Conservation (phyloP, 2,329 filamentous ascomycete species). For the Acephala macrosclerotiorum region DNA sequence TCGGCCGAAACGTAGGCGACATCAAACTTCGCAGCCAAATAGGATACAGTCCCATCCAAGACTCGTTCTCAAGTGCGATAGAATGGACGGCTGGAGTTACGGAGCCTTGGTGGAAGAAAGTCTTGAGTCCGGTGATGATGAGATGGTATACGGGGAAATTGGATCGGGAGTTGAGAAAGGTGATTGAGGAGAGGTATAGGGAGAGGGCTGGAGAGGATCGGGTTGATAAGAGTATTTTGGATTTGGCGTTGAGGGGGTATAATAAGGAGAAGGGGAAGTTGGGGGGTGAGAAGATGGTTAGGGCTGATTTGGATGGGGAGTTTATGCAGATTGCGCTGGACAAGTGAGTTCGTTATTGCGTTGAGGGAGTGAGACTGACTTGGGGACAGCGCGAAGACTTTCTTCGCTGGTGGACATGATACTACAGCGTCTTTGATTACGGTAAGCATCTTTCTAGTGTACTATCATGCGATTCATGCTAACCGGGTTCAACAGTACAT, state of each 20-base stretch:
- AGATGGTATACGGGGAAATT: slow-evolving; percentile 25
- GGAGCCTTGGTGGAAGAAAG: slow-evolving; percentile 24
- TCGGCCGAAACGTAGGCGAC: slow-evolving; percentile 27
- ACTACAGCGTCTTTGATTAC: slow-evolving; percentile 30
- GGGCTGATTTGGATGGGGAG: slow-evolving; percentile 21
- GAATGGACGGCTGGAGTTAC: slow-evolving; percentile 22
- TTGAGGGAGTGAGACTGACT: background rate
- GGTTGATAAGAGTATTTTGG: slow-evolving; percentile 29
- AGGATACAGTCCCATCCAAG: slow-evolving; percentile 20
- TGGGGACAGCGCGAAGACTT: slow-evolving; percentile 25
- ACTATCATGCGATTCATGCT: no score
- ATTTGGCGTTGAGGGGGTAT: slow-evolving; percentile 32
- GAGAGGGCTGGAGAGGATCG: slow-evolving; percentile 18
- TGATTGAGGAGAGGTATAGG: slow-evolving; percentile 29
- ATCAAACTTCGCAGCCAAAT: slow-evolving; percentile 28
- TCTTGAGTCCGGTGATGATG: slow-evolving; percentile 26
- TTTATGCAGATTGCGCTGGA: slow-evolving; percentile 32
- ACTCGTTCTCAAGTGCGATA: slow-evolving; percentile 20
- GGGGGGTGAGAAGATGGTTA: slow-evolving; percentile 6
- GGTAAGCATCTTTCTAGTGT: slow-evolving; percentile 15
- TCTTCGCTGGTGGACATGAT: slow-evolving; percentile 31
- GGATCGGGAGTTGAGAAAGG: slow-evolving; percentile 21
- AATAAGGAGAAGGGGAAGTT: slow-evolving; percentile 25
- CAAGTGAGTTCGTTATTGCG: slow-evolving; percentile 21
- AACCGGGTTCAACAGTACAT: no score